Conservation (phyloP, 2,329 filamentous ascomycete genomes). For the Zalaria sp. region DNA sequence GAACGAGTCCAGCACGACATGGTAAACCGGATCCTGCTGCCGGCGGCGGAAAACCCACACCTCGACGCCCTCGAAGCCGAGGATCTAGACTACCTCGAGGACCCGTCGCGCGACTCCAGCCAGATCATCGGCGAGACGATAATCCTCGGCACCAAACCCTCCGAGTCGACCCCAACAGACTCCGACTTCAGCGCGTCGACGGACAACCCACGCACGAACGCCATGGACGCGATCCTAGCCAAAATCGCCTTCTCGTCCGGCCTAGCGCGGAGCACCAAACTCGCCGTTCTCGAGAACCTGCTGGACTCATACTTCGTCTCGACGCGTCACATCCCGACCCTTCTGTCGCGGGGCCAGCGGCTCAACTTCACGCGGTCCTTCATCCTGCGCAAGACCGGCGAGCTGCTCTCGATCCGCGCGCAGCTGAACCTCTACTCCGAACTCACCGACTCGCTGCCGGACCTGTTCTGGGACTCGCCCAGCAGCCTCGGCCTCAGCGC, state of each 20-base stretch:
- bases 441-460: conserved; percentile 84
- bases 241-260: conserved; percentile 96
- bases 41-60: conserved; percentile 64
- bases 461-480: conserved; percentile 90
- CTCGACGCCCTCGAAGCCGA: conserved; percentile 65
- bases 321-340: conserved; percentile 66
- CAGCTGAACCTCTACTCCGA: conserved; percentile 96
- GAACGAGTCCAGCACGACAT: conserved; percentile 56
- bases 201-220: conserved; percentile 7
- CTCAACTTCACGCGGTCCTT: conserved; percentile 56
- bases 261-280: conserved; percentile 80
- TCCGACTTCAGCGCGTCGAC: background rate
- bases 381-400: conserved; percentile 85
- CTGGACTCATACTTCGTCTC: conserved; percentile 75
- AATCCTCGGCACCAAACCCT: conserved; percentile 61
- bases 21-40: conserved; percentile 57
- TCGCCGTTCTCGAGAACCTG: conserved; percentile 77
- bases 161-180: conserved; percentile 5
- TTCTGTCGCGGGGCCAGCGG: conserved; percentile 54
- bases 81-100: conserved; percentile 75
- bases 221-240: conserved; percentile 56
- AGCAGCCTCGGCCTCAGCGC: conserved; percentile 82
- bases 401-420: conserved; percentile 75
- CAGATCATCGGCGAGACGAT: conserved; percentile 78
- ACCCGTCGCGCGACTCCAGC: conserved; percentile 58